phyloP scores from a whole-genome alignment of 192 early-diverging fungal genomes.

The Nowakowskiella sp. region DNA sequence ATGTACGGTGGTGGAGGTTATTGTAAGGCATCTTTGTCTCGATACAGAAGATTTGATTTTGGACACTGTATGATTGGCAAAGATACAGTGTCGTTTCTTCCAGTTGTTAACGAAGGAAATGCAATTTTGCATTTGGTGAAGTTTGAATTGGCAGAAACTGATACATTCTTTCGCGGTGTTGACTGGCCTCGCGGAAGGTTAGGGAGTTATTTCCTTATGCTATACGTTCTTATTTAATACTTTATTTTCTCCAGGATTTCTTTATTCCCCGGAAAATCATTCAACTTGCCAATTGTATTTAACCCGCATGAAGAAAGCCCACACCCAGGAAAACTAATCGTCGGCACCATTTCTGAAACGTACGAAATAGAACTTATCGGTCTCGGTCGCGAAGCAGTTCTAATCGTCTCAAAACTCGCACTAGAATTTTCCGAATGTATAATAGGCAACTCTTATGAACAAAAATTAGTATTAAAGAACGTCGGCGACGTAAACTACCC shows the following conservation, averaged over 20 bases:
- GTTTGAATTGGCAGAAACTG: conserved; percentile 47
- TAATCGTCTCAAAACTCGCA: conserved; percentile 51
- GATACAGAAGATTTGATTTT: conserved; percentile 55
- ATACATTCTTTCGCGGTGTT: conserved; percentile 50
- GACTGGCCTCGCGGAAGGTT: conserved; percentile 15
- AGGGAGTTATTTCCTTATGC: background rate
- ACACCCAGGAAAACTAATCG: conserved; percentile 36
- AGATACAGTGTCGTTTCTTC: conserved; percentile 47
- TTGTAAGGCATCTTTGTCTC: conserved; percentile 43
- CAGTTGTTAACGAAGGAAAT: conserved; percentile 58
- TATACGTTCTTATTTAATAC: background rate
- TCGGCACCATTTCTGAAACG: conserved; percentile 42
- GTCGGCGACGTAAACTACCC: conserved; percentile 64
- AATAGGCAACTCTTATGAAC: conserved; percentile 58
- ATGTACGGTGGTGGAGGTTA: conserved; percentile 54
- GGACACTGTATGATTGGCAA: conserved; percentile 64
- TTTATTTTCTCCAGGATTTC: conserved; percentile 23
- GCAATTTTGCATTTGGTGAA: conserved; percentile 49
- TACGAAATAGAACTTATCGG: conserved; percentile 59
- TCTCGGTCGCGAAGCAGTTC: conserved; percentile 50
- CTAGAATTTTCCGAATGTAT: conserved; percentile 55
- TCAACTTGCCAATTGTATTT: conserved; percentile 52
- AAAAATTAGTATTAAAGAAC: conserved; percentile 55
- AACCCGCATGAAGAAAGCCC: conserved; percentile 60
- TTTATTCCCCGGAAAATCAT: conserved; percentile 45